Base-by-base conservation (phyloP, 2,329 filamentous ascomycete species). In the Aspergillus niger region DNA sequence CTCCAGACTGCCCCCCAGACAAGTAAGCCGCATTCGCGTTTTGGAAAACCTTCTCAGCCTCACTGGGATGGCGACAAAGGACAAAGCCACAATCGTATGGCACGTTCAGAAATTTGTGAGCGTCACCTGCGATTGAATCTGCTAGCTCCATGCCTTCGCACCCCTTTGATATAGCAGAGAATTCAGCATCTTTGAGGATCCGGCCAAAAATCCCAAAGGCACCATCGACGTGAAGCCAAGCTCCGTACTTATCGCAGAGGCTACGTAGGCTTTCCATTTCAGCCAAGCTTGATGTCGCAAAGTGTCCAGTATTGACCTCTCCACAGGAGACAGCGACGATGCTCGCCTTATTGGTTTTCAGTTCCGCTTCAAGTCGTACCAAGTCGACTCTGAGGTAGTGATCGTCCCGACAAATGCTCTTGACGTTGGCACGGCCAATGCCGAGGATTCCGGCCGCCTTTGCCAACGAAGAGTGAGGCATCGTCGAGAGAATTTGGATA, bases 81-180 rank as follows among this genome's bases (percentile, higher is more conserved):
- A 97, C 96, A 76, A 97, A 89, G 47, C 93, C 94, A 69, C 89
- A 93, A 75, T 97, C 94, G 69, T 97, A 97, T 0, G 94, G 93
- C 49, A 97, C 92, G 67, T 97, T 97, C 62, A 98, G 83, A n/a
- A 97, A 79, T 72, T 97, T 97, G 76, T 98, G 94, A 0, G 85
- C 90, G 70, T 97, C 93, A 2, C 90, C 88, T 0, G 91, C 89
- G 67, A 97, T 92, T 54, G 91, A 96, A 72, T 97, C 92, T 3
- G 91, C 92, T 2, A 96, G 80, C 63, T 96, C 89, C 11, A 97
- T 75, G 0, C 91, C 91, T 3, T 84, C 81, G 1, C 77, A 82
- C 61, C 76, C 82, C 38, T 72, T 76, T 60, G 77, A 86, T 62
- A 86, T 71, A 50, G 61, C 77, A 11, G 73, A 72, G 70, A 90